Percentiles rank a stretch among this genome's conserved stretches.
Conservation (phyloP, 1,139 yeast species). For the Spathaspora sp. region DNA sequence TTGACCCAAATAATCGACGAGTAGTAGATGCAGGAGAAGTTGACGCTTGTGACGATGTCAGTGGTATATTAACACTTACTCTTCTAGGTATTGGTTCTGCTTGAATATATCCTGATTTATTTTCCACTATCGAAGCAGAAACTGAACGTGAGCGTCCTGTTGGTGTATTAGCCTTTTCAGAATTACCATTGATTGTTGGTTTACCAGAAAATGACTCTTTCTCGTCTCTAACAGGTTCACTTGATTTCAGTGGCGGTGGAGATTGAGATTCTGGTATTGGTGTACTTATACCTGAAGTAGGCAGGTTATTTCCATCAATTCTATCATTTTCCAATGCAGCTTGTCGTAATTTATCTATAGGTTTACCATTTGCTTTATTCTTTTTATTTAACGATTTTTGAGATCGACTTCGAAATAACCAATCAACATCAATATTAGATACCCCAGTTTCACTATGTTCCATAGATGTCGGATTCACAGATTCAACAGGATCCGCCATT, state of each 20-base stretch:
- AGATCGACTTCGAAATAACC: constrained; percentile 69
- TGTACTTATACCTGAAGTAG: background rate
- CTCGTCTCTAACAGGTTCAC: background rate
- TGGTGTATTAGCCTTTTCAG: background rate
- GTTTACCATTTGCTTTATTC: constrained; percentile 7
- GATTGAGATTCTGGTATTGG: background rate
- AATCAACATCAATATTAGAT: constrained; percentile 71
- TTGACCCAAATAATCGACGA: constrained; percentile 48
- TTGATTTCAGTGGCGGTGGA: background rate
- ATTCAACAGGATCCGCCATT: background rate
- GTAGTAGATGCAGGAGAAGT: constrained; percentile 26
- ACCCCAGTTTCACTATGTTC: constrained; percentile 48
- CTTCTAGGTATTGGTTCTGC: constrained; percentile 9
- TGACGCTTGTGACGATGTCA: constrained; percentile 16
- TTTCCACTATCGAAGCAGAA: constrained; percentile 18
- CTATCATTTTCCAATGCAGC: constrained; percentile 5
- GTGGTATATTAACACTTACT: constrained; percentile 14
- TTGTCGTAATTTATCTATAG: constrained; percentile 10
- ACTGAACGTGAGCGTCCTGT: constrained; percentile 30
- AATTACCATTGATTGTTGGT: background rate
- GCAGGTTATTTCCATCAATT: constrained; percentile 6
- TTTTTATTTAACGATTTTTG: constrained; percentile 52
- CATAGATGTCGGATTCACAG: background rate
- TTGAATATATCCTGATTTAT: constrained; percentile 18
- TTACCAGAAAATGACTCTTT: constrained; percentile 26